These are phyloP conservation scores for Oryza nivara DNA, from an alignment of 176 grass and related monocot genomes.

Conservation along the genomic window DNA sequence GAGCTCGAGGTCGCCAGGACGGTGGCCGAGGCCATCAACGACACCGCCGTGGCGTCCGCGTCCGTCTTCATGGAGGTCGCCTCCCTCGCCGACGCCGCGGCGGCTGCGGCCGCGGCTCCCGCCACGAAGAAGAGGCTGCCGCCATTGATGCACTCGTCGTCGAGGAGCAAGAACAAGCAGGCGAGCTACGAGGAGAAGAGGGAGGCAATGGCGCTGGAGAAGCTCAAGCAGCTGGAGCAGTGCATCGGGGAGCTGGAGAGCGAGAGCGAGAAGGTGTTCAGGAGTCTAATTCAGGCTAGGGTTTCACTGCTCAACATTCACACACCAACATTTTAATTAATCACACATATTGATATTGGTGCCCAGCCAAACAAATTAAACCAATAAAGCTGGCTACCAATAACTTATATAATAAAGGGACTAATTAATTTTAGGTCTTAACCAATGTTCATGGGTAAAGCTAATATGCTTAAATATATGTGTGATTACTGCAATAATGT, in stretches of 20 bases:
- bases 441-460: not conserved
- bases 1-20: constrained; percentile 41
- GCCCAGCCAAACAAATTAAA: not conserved
- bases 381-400: not conserved
- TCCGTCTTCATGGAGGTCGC: constrained; percentile 47
- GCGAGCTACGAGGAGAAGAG: constrained; percentile 36
- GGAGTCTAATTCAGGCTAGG: constrained; percentile 55
- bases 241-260: constrained; percentile 67
- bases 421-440: constrained; percentile 4
- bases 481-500: not conserved
- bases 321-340: constrained; percentile 47
- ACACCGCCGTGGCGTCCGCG: constrained; percentile 29
- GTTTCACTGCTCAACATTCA: constrained; percentile 80
- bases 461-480: not conserved
- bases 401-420: not conserved
- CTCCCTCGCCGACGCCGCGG: constrained; percentile 32
- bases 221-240: constrained; percentile 56
- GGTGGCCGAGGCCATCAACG: constrained; percentile 44
- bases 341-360: not conserved
- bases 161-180: constrained; percentile 15
- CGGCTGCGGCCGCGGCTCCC: constrained; percentile 12
- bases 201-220: constrained; percentile 28
- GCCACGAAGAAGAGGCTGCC: constrained; percentile 22
- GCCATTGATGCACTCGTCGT: not conserved
- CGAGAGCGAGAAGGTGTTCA: constrained; percentile 70